Base-by-base conservation (phyloP, 257 asterid species). In the Jasminum sambac region DNA sequence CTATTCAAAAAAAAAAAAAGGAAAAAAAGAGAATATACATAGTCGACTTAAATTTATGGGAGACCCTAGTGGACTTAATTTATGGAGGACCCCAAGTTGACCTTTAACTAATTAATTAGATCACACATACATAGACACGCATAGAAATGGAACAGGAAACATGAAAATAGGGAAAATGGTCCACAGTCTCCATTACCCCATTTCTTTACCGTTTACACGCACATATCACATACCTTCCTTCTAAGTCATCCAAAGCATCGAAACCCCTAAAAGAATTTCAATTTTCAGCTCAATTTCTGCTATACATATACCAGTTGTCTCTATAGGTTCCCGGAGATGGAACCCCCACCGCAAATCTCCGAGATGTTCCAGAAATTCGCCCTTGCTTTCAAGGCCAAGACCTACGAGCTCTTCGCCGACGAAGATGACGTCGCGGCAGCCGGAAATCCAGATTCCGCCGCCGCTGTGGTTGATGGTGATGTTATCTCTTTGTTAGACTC, bases 361-460 rank as follows among this genome's bases (percentile, higher is more conserved):
- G 96, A 86, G 50, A 91, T 95, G 98, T 86, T 95, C 81, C 95
- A 88, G 84, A 95, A 95, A 74, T 87, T 95, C 61, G 98, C 97
- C 39, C 78, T 84, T 67, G 96, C 95, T 59, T 81, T 95, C 85
- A 88, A 84, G 87, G 75, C 96, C 86, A 95, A 95, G 68, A 88
- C 97, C 66, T 88, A 82, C 89, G 98, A 95, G 74, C 95, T 95
- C 77, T 88, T 91, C 80, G 87, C 90, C 41, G 96, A 81, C 10
- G 68, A 63, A 1, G 48, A 78, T 3, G 83, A 80, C 0, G 83
- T 69, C 5, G 76, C 52, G 30, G 76, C n/a, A 65, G 40, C 69
- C 25, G 57, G 2, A 63, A 42, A 57, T 19, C 61, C 9, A 36
- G 87, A 78, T 19, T 74, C 69, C 64, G 40, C 80, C 38, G 10